These are phyloP conservation scores for Stagonosporopsis vannaccii DNA, from an alignment of 2,329 filamentous ascomycete genomes.

Conservation along the genomic window DNA sequence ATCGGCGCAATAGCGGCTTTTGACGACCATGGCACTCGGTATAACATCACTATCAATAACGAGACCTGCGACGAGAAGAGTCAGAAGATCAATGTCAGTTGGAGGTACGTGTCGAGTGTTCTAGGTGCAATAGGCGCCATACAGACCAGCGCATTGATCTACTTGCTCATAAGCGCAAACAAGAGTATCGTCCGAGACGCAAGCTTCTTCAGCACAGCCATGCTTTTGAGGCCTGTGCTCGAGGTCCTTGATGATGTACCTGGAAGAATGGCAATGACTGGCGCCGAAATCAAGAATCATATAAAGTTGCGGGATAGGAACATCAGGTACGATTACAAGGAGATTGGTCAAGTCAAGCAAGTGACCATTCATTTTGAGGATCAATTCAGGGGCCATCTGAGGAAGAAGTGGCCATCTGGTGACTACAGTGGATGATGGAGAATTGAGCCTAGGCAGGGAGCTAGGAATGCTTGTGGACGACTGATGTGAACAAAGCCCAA, in stretches of 20 bases:
- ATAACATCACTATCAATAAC: slow-evolving; percentile 24
- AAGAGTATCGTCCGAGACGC: slow-evolving; percentile 43
- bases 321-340: slow-evolving; percentile 41
- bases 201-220: slow-evolving; percentile 41
- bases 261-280: slow-evolving; percentile 37
- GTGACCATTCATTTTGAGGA: slow-evolving; percentile 39
- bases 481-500: background rate
- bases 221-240: slow-evolving; percentile 42
- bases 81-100: slow-evolving; percentile 40
- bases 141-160: slow-evolving; percentile 32
- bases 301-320: slow-evolving; percentile 34
- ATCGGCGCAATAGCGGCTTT: slow-evolving; percentile 44
- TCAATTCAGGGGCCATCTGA: slow-evolving; percentile 27
- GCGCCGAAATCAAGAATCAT: slow-evolving; percentile 40
- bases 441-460: too few species aligned
- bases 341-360: slow-evolving; percentile 34
- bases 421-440: background rate
- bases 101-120: slow-evolving; percentile 34
- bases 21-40: slow-evolving; percentile 43
- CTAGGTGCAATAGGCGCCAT: slow-evolving; percentile 36
- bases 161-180: slow-evolving; percentile 35
- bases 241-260: slow-evolving; percentile 26
- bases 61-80: slow-evolving; percentile 25
- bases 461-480: too few species aligned
- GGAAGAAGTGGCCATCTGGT: slow-evolving; percentile 40